Evolutionary conservation across 768 basidiomycete genomes (phyloP), one percentile per base, ranked within the genome.

Genomic region (Brasilioporus rufonigricans): DNA sequence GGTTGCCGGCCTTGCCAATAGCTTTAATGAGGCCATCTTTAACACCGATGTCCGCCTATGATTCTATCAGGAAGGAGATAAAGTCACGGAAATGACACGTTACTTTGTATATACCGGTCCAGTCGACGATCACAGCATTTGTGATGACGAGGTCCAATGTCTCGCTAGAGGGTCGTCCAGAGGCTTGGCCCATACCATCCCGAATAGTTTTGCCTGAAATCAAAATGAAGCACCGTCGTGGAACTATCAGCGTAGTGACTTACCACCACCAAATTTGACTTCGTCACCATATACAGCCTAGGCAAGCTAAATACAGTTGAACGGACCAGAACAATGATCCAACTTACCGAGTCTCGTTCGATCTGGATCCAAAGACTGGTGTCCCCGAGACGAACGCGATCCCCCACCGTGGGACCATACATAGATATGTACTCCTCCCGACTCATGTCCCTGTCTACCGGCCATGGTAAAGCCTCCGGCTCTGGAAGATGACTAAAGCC

Each of bases 1-100:
- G 94, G 70, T 98, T 99, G 1, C 97, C 97, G 10, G 93, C 91
- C 71, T 99, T 98, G n/a, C 96, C 97, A 48, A 98, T 87, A 0
- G 89, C 93, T 13, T 77, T 78, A 57, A 98, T 98, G 35, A 74
- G 62, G 0, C 95, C 95, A 51, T 82, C 68, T 71, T 89, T 93
- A 52, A 99, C 79, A 26, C 97, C 96, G 48, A 99, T 92, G 65
- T 98, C 97, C 19, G 96, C 96, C 91, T 97, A 65, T 1, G 3
- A 40, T 24, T 14, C 27, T 12, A 48, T 62, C 32, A 65, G 52
- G 44, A 21, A 39, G 9, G 14, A 16, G 26, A 44, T 19, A 27
- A 16, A 23, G 13, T 14, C 18, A 57, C n/a, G 8, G 26, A 39
- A 48, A 52, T 6, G 26, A 32, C 27, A 24, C 13, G 39, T 13